Conservation (phyloP, 192 early-diverging fungal genomes). For the Spizellomyces punctatus region DNA sequence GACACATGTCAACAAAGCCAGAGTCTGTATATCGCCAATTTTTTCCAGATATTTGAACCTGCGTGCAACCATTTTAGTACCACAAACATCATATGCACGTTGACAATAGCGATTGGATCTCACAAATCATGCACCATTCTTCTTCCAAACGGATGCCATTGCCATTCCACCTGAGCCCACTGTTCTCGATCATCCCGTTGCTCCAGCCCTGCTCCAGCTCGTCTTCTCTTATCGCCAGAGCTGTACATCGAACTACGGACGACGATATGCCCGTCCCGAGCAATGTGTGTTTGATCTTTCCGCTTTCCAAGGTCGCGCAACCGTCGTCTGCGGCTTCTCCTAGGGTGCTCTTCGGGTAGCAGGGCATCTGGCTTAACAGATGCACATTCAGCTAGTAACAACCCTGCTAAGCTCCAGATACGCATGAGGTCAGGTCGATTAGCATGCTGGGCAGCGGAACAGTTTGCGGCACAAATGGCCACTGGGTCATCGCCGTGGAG, state of each 20-base stretch:
- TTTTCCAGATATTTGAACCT: slow-evolving; percentile 57
- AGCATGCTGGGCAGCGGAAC: slow-evolving; percentile 47
- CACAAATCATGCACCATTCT: slow-evolving; percentile 8
- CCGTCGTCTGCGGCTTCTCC: neutral
- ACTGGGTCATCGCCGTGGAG: slow-evolving; percentile 61
- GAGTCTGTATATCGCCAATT: slow-evolving; percentile 67
- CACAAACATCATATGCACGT: slow-evolving; percentile 27
- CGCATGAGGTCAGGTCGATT: slow-evolving; percentile 60
- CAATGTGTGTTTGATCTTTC: slow-evolving; percentile 12
- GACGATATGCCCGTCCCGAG: neutral
- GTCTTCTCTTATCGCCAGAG: neutral
- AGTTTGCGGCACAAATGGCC: slow-evolving; percentile 66
- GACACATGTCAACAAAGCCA: slow-evolving; percentile 66
- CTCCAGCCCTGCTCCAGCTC: too few relatives aligned
- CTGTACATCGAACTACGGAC: neutral
- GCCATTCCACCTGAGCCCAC: slow-evolving; percentile 53
- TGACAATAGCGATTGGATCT: too few relatives aligned
- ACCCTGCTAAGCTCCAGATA: slow-evolving; percentile 69
- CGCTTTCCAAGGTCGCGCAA: neutral
- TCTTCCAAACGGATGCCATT: slow-evolving; percentile 61
- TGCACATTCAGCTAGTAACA: neutral
- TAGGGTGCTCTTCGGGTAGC: neutral
- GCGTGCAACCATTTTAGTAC: slow-evolving; percentile 44
- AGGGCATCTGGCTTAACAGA: slow-evolving; percentile 33
- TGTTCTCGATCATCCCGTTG: neutral